Base-by-base conservation (phyloP, 169 alveolate species). In the Cryptosporidium sp. region DNA sequence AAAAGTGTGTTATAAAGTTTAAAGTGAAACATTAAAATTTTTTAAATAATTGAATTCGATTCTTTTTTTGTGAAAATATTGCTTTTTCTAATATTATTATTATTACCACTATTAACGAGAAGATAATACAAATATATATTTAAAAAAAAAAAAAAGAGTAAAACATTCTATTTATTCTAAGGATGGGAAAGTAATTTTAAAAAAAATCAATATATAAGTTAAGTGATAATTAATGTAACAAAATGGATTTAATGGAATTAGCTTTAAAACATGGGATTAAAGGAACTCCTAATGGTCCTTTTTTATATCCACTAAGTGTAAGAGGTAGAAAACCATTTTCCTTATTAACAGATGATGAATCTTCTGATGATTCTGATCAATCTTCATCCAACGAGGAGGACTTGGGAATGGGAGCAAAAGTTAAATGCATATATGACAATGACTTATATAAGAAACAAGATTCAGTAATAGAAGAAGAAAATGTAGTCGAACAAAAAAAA, bases 311-410 rank as follows among this genome's bases (percentile, higher is more conserved):
- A 16, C 62, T 31, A 18, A 35, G 35, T 23, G 16, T 80, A 23
- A 60, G 89, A 42, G 75, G 89, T 16, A 80, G 53, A 51, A 80
- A 80, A 26, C 80, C 75, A 31, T 42, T 80, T 62, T 80, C 89
- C 3, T 45, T 80, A 44, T 48, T 80, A 7, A 35, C 89, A 62
- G 89, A 80, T 80, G 89, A 80, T 56, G 86, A 73, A n/a, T 10
- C 33, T 7, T 73, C 84, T 9, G 18, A 48, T 10, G 16, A 69
- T 37, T 61, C 89, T 45, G 35, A 21, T 18, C 9, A 23, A 42
- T 80, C 80, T 33, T 42, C 39, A 16, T 23, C 37, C 39, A 69
- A 65, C 10, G 89, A 80, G 8, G 72, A 75, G 16, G 10, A 18
- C 21, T 23, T 58, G 26, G 75, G 70, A 23, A 62, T 37, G 26